Evolutionary conservation across 2,329 filamentous ascomycete genomes (phyloP).

Genomic region (Blastomyces parvus): DNA sequence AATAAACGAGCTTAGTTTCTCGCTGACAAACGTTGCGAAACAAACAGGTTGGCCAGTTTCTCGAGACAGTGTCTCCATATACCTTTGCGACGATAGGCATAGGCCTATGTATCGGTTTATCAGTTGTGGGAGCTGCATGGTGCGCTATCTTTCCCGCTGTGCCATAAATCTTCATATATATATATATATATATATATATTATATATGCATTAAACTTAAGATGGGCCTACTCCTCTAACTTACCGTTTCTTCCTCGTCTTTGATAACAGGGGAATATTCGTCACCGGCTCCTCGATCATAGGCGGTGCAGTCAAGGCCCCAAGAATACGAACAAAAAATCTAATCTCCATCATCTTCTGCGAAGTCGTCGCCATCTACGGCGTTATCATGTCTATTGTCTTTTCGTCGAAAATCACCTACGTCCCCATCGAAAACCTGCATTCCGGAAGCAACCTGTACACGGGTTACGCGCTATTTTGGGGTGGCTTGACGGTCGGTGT

Average conservation of each 20-base stretch:
- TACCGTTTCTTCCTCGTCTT: slow-evolving; percentile 21
- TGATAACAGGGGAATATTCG: slow-evolving; percentile 76
- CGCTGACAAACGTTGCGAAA: slow-evolving; percentile 21
- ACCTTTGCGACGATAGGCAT: slow-evolving; percentile 89
- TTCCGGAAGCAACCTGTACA: slow-evolving; percentile 77
- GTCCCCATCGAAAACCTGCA: slow-evolving; percentile 57
- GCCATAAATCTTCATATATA: background rate
- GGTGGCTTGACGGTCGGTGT: slow-evolving; percentile 84
- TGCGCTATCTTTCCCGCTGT: slow-evolving; percentile 34
- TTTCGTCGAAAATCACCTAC: slow-evolving; percentile 73
- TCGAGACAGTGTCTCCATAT: slow-evolving; percentile 88
- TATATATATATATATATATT: background rate
- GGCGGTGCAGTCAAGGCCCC: slow-evolving; percentile 94
- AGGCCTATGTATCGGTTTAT: slow-evolving; percentile 86
- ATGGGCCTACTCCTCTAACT: slow-evolving; percentile 5
- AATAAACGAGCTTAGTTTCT: background rate
- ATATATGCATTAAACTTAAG: background rate
- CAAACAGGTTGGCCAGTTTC: slow-evolving; percentile 72
- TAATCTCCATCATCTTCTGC: slow-evolving; percentile 99
- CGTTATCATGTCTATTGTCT: slow-evolving; percentile 99
- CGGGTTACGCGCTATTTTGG: slow-evolving; percentile 94
- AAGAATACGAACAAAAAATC: slow-evolving; percentile 96
- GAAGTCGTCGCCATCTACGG: slow-evolving; percentile 99
- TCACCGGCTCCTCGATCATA: slow-evolving; percentile 93
- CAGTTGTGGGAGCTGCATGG: slow-evolving; percentile 96